Base-by-base conservation (phyloP, 2,329 filamentous ascomycete species). In the Fusarium subtropicale region DNA sequence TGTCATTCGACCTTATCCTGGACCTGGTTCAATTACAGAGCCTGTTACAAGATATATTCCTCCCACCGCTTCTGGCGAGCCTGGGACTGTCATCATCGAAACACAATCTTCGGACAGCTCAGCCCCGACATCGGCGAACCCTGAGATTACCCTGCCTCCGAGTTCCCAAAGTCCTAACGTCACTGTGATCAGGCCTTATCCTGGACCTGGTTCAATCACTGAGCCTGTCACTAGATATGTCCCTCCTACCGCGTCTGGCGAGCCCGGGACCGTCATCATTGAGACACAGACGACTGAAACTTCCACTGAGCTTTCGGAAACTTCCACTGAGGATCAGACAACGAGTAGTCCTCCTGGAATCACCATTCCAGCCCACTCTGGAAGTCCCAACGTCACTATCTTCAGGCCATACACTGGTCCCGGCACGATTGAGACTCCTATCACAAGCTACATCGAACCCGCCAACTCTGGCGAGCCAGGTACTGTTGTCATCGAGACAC, bases 201-300 rank as follows among this genome's bases (percentile, higher is more conserved):
- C 60, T n/a, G 60, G 60, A 30, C 51, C 60, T 7, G 60, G 44
- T 5, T 55, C 38, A n/a, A 64, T 61, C 15, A 61, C 56, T 1
- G 56, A 60, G 12, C 60, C 60, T 9, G 13, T 64, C 18, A 64
- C 60, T 2, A 55, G 39, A 44, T 64, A 64, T n/a, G n/a, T 30
- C 10, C 46, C 61, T 22, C 58, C 61, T 7, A 52, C 57, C 6
- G 52, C 39, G 5, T 15, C 58, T 10, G 61, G 61, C 5, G 57
- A 62, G 24, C 58, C 61, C 18, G 61, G 61, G 6, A 64, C 61
- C 5, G n/a, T 64, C 5, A 30, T 64, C 3, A 64, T 64, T 8
- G 61, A 64, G 31, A 64, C 61, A 5, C 58, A 50, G 20, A 26
- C 31, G 4, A 58, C 53, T 7, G 53, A 58, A 5, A 15, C 15